Base-by-base conservation (phyloP, 2,329 filamentous ascomycete genomes). In the Venturia carpophila region DNA sequence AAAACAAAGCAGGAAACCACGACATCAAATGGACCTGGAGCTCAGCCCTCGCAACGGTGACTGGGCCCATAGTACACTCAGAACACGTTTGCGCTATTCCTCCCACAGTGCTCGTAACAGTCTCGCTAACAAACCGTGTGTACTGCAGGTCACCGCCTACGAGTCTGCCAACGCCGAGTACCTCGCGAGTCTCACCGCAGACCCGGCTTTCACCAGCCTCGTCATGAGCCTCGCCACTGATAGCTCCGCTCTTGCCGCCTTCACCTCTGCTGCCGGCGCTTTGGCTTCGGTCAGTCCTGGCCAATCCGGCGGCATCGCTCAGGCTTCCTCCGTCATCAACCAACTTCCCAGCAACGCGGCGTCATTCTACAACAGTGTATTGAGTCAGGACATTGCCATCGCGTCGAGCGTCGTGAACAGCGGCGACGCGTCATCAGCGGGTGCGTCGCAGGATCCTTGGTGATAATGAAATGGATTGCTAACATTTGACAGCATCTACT, bases 161-260 rank as follows among this genome's bases (percentile, higher is more conserved):
- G 37, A 19, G 19, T 41, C 30, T 19, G 64, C 64, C 24, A 55
- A 65, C 19, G 19, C 3, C 9, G 39, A 37, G 1, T 58, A 58
- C 39, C 37, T 65, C 64, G 5, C 10, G 21, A 30, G 17, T n/a
- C 37, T 65, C 4, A 65, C 64, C 5, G 52, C 17, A 15, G 64
- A 58, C 21, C 64, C 64, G 37, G 64, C 47, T 13, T 65, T 65
- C 64, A 65, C 64, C 21, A 39, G 27, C 64, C 47, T 65, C 56
- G 19, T 65, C 24, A 34, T 65, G 41, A 5, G 34, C 19, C 45
- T 65, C 39, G 64, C 56, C 30, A 47, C 64, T n/a, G 64, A 65
- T 17, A 45, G 55, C 56, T 24, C 52, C 1, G 55, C 24, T 30
- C 37, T 62, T 21, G 58, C 37, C 42, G 55, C 55, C 27, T 65